phyloP scores from a whole-genome alignment of 208 protist genomes.

The Trypanosoma mega region DNA sequence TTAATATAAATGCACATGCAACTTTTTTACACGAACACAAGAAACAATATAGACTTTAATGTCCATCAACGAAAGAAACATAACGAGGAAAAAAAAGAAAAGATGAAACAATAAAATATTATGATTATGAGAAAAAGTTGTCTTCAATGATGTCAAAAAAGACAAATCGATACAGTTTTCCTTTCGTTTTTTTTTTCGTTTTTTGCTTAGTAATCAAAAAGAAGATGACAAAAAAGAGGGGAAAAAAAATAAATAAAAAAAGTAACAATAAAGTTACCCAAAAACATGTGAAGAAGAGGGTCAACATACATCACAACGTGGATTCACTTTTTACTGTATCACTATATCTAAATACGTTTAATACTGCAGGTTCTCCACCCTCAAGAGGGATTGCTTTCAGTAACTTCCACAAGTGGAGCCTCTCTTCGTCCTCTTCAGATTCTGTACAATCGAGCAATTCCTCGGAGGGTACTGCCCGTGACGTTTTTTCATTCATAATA shows the following conservation, averaged over 20 bases:
- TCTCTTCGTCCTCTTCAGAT: slow-evolving; percentile 50
- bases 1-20: too few relatives aligned
- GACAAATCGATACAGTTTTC: too few relatives aligned
- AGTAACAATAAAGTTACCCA: neutral
- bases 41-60: too few relatives aligned
- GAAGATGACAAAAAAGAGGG: neutral
- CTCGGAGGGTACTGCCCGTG: slow-evolving; percentile 33
- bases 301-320: slow-evolving; percentile 14
- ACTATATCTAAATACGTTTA: slow-evolving; percentile 56
- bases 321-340: slow-evolving; percentile 45
- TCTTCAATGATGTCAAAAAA: too few relatives aligned
- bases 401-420: slow-evolving; percentile 48
- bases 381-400: slow-evolving; percentile 50
- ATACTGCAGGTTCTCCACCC: slow-evolving; percentile 40
- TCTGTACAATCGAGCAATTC: slow-evolving; percentile 63
- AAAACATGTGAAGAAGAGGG: neutral
- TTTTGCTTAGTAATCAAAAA: too few relatives aligned
- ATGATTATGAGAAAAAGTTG: too few relatives aligned
- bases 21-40: too few relatives aligned
- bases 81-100: too few relatives aligned
- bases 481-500: slow-evolving; percentile 71
- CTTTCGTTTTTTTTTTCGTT: too few relatives aligned
- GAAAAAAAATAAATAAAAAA: neutral
- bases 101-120: too few relatives aligned
- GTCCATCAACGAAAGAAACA: too few relatives aligned